phyloP scores from a whole-genome alignment of 1,284 basidiomycete genomes.

The Inonotus hispidus region DNA sequence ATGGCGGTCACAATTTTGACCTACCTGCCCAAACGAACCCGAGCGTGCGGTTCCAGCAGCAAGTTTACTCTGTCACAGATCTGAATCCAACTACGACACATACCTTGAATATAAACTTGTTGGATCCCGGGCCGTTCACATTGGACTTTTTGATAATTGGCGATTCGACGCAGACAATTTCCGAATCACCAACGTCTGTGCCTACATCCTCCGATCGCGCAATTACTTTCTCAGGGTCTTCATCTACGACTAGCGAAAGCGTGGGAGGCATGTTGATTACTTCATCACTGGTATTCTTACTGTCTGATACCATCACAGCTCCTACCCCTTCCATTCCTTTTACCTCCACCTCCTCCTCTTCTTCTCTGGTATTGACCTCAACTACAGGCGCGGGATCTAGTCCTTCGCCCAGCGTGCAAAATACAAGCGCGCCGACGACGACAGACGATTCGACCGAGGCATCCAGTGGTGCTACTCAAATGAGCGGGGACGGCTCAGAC shows the following conservation, averaged over 20 bases:
- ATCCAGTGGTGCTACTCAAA: neutral
- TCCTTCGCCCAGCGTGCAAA: neutral
- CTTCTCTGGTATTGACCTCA: neutral
- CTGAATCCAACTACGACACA: slow-evolving; percentile 13
- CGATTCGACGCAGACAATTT: neutral
- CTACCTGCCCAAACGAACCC: neutral
- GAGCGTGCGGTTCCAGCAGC: slow-evolving; percentile 5
- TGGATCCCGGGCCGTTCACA: slow-evolving; percentile 17
- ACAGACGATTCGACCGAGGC: neutral
- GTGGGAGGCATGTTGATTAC: neutral
- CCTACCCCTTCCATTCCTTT: slow-evolving; percentile 2
- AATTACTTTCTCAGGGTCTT: neutral
- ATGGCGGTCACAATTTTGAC: slow-evolving; percentile 6
- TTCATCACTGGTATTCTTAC: neutral
- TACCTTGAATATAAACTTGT: slow-evolving; percentile 14
- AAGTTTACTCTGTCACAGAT: slow-evolving; percentile 9
- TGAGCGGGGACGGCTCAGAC: neutral
- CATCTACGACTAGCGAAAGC: neutral
- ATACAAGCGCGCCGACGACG: neutral
- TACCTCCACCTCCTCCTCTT: neutral
- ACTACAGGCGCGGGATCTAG: neutral
- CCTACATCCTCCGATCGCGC: neutral
- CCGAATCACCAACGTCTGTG: neutral
- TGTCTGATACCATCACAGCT: neutral
- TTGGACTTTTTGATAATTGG: slow-evolving; percentile 15